These are phyloP conservation scores for Syncephalastrum racemosum DNA, from an alignment of 371 early-diverging fungal genomes.

Conservation along the genomic window DNA sequence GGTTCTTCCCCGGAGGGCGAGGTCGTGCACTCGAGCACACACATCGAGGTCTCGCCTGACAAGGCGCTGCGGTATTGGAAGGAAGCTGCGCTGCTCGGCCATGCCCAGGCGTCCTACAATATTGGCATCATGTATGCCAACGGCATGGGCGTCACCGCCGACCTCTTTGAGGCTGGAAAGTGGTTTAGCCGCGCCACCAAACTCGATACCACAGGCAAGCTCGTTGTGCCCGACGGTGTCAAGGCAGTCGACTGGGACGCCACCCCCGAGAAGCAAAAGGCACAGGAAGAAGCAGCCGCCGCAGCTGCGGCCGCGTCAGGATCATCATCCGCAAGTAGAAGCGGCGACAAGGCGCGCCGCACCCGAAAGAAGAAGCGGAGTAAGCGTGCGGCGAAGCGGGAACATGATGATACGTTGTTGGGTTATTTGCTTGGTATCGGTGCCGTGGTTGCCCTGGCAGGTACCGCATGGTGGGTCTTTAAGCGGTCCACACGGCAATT, in stretches of 20 bases:
- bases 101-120: conserved; percentile 51
- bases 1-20: conserved; percentile 46
- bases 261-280: conserved; percentile 17
- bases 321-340: conserved; percentile 10
- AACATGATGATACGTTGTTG: conserved; percentile 16
- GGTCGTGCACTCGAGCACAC: conserved; percentile 28
- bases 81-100: conserved; percentile 45
- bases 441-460: conserved; percentile 35
- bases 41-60: conserved; percentile 35
- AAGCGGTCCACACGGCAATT: conserved; percentile 4
- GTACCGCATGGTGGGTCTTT: conserved; percentile 35
- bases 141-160: conserved; percentile 42
- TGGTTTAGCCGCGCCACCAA: conserved; percentile 55
- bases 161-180: conserved; percentile 41
- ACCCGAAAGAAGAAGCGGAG: conserved; percentile 23
- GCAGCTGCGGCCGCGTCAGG: not conserved
- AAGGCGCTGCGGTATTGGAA: conserved; percentile 52
- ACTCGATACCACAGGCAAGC: conserved; percentile 38
- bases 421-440: conserved; percentile 30
- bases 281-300: conserved; percentile 1
- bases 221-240: conserved; percentile 41
- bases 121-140: conserved; percentile 49
- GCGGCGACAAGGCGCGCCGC: conserved; percentile 1
- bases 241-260: conserved; percentile 45
- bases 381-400: conserved; percentile 8